These are phyloP conservation scores for Luzula sylvatica DNA, from an alignment of 176 grass and related monocot genomes.

Conservation along the genomic window DNA sequence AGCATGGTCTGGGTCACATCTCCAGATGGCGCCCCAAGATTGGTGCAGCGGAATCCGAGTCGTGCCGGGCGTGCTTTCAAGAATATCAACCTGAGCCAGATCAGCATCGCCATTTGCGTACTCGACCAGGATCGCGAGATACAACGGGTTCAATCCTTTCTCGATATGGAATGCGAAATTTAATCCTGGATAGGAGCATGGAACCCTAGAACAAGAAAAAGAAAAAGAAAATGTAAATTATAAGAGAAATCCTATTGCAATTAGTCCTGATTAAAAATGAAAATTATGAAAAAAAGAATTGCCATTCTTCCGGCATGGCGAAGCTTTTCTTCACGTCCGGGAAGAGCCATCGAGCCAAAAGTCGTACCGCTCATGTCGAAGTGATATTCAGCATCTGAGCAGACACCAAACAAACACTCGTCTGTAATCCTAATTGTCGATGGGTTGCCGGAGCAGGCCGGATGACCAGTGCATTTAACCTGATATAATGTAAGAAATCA, in stretches of 20 bases:
- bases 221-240: too few species aligned
- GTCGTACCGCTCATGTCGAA: conserved; percentile 87
- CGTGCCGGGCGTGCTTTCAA: conserved; percentile 36
- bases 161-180: conserved; percentile 78
- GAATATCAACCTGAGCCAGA: conserved; percentile 62
- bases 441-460: conserved; percentile 34
- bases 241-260: too few species aligned
- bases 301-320: conserved; percentile 75
- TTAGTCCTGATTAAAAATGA: background rate
- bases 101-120: conserved; percentile 83
- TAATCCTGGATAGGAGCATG: conserved; percentile 62
- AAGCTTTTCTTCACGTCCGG: conserved; percentile 58
- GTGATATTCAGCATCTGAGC: conserved; percentile 32
- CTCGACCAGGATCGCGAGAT: conserved; percentile 70
- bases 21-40: conserved; percentile 72
- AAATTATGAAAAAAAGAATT: conserved; percentile 34
- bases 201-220: conserved; percentile 58
- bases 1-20: conserved; percentile 53
- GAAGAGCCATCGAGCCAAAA: conserved; percentile 57
- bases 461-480: conserved; percentile 50
- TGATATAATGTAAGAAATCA: conserved; percentile 13
- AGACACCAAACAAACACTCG: conserved; percentile 62
- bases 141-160: conserved; percentile 57
- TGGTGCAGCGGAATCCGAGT: conserved; percentile 55
- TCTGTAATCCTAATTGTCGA: conserved; percentile 66